phyloP scores from a whole-genome alignment of 2,329 filamentous ascomycete genomes.

The Diplodia sapinea region DNA sequence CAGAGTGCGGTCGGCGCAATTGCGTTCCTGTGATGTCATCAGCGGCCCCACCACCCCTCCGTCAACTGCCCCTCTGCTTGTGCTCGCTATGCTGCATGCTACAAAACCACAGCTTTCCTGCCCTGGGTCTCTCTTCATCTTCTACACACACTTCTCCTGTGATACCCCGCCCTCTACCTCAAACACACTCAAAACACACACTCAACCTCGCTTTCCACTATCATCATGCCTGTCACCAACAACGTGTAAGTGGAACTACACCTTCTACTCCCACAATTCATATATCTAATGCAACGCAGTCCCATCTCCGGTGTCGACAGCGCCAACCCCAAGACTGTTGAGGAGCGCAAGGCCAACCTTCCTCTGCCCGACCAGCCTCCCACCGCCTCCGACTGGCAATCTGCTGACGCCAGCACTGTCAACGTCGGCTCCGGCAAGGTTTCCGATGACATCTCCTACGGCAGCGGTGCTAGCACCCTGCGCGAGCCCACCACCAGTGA shows the following conservation, averaged over 20 bases:
- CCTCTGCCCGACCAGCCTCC: conserved; percentile 81
- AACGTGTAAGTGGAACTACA: background rate
- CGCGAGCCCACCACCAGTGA: conserved; percentile 52
- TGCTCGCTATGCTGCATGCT: background rate
- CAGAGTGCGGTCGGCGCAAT: background rate
- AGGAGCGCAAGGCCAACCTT: conserved; percentile 72
- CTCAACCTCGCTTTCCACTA: background rate
- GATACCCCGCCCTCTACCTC: background rate
- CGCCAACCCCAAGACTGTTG: conserved; percentile 76
- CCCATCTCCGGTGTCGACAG: conserved; percentile 82
- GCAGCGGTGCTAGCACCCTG: conserved; percentile 56
- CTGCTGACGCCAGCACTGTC: conserved; percentile 69
- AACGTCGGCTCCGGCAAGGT: conserved; percentile 70
- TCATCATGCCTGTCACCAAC: conserved; percentile 26
- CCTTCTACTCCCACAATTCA: background rate
- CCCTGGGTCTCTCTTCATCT: background rate
- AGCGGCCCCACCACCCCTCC: conserved; percentile 22
- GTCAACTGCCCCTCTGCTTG: background rate
- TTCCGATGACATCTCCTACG: conserved; percentile 47
- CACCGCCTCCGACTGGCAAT: conserved; percentile 78
- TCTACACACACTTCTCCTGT: background rate
- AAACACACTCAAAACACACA: background rate
- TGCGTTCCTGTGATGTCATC: conserved; percentile 19
- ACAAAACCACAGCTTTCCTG: conserved; percentile 10
- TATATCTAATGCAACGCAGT: background rate